Conservation (phyloP, 495 filamentous ascomycete species). For the Hyaloscypha variabilis region DNA sequence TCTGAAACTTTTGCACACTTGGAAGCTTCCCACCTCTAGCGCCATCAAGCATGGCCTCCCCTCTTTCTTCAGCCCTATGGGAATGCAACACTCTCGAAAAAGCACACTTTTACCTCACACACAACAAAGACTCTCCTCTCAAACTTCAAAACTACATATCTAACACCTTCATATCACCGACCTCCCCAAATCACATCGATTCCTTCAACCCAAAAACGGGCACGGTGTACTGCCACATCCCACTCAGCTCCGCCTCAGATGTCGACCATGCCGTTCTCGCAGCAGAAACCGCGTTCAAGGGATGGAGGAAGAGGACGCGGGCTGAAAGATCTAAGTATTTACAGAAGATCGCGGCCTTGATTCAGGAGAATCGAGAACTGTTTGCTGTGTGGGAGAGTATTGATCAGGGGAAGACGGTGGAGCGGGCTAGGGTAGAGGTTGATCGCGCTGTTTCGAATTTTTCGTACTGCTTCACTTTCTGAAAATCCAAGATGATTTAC, state of each 20-base stretch:
- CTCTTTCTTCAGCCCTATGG: background rate
- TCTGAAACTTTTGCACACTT: too few relatives aligned
- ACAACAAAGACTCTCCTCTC: background rate
- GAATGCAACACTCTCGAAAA: background rate
- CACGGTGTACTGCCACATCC: background rate
- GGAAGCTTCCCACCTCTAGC: too few relatives aligned
- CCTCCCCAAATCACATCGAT: background rate
- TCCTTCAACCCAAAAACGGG: slow-evolving; percentile 10
- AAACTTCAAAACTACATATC: slow-evolving; percentile 9
- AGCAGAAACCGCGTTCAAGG: slow-evolving; percentile 3
- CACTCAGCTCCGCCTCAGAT: background rate
- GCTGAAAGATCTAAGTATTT: background rate
- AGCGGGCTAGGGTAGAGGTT: slow-evolving; percentile 8
- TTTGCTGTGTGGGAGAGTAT: slow-evolving; percentile 14
- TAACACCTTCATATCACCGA: background rate
- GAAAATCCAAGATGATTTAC: too few relatives aligned
- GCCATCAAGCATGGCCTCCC: background rate
- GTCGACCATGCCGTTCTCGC: background rate
- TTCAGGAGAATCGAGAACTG: slow-evolving; percentile 6
- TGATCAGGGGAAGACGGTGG: slow-evolving; percentile 18
- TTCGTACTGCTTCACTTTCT: background rate
- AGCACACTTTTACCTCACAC: background rate
- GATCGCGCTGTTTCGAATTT: slow-evolving; percentile 14
- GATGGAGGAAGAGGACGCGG: slow-evolving; percentile 11
- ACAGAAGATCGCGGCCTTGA: background rate